phyloP scores from a whole-genome alignment of 1,139 yeast species.

The Lodderomyces jiufengensis region DNA sequence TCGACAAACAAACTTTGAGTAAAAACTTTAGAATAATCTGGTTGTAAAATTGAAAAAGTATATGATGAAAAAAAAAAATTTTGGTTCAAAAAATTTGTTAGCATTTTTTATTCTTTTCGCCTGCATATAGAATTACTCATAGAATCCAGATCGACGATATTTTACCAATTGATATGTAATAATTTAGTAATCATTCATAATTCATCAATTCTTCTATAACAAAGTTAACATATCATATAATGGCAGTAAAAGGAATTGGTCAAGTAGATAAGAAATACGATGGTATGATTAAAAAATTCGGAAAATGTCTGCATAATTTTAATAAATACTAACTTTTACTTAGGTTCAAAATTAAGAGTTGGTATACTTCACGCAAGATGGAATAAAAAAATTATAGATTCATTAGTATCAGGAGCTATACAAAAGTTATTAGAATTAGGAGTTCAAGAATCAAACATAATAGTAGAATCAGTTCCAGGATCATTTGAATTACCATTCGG shows the following conservation, averaged over 20 bases:
- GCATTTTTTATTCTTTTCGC: too few relatives aligned
- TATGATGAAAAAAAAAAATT: not conserved
- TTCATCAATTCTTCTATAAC: not conserved
- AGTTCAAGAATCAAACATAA: conserved; percentile 72
- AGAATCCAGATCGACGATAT: too few relatives aligned
- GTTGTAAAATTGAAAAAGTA: not conserved
- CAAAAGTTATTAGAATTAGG: conserved; percentile 57
- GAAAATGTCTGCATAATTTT: too few relatives aligned
- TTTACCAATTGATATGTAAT: too few relatives aligned
- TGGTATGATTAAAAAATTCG: conserved; percentile 30
- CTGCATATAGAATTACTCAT: not conserved
- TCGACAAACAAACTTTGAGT: too few relatives aligned
- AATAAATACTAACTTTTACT: conserved; percentile 3
- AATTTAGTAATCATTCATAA: too few relatives aligned
- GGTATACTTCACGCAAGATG: conserved; percentile 96
- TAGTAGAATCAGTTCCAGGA: conserved; percentile 87
- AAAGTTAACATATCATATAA: conserved; percentile 17
- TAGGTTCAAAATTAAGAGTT: conserved; percentile 59
- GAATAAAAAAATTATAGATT: conserved; percentile 75
- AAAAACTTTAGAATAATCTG: not conserved
- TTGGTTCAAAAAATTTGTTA: not conserved
- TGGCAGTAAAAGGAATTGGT: conserved; percentile 84
- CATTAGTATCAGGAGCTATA: conserved; percentile 76
- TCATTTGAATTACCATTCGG: conserved; percentile 91
- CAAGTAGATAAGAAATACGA: conserved; percentile 67